Base-by-base conservation (phyloP, 2,329 filamentous ascomycete species). In the Metarhizium humberi region DNA sequence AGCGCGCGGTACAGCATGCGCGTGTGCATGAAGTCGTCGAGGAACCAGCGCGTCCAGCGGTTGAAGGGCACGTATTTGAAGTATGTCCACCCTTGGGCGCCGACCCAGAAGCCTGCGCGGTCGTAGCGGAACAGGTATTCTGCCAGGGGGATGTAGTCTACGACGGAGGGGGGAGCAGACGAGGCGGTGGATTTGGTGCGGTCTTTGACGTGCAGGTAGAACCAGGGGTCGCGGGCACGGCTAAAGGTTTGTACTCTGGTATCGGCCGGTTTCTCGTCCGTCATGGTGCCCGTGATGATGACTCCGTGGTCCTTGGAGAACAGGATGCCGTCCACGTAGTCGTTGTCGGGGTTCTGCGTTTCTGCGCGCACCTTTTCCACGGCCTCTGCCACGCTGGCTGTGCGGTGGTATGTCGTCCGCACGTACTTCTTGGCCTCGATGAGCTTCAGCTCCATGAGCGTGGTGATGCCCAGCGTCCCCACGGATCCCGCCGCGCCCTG, bases 71-170 rank as follows among this genome's bases (percentile, higher is more conserved):
- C 78, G 46, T 75, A 73, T 49, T 68, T 69, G 75, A 88, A 88
- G 73, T 88, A 89, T 45, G 77, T 74, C 67, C 87, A 89, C 3
- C 82, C 84, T 14, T 79, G 79, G 6, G 73, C 71, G 47, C 84
- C 86, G 42, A 87, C 85, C 86, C 86, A 90, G 75, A 90, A 90
- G 14, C 83, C 85, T 53, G 84, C 86, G 48, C 86, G 80, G 69
- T 90, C 86, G 72, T 90, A 90, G 52, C 86, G 80, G 75, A 90
- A 90, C 60, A 89, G 81, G 66, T 90, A 90, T 66, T 89, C 86
- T 43, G 81, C 79, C 4, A 89, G 71, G 0, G 86, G 86, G 45
- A 89, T 78, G 61, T 82, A 81, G 52, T 88, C 83, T 53, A 67
- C 61, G 53, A 67, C 61, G 34, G 55, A 66, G 55, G 53, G 40